A percentile compares a stretch with the other conserved stretches of the same genome.
These are phyloP conservation scores for Penicillium sp. DNA, from an alignment of 2,329 filamentous ascomycete genomes.

Conservation along the genomic window DNA sequence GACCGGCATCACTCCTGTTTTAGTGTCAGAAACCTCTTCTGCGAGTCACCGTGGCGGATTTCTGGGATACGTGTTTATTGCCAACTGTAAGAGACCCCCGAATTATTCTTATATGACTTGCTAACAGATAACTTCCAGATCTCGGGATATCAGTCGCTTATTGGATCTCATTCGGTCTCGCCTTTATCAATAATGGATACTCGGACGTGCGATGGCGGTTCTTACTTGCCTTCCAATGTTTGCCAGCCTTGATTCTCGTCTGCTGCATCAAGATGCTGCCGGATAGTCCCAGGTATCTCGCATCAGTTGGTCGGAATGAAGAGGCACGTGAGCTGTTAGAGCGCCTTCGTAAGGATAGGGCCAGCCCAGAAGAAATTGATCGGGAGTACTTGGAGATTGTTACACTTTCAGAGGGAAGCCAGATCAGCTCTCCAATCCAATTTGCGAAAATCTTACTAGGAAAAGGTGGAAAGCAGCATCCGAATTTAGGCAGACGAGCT, in stretches of 20 bases:
- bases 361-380: constrained; percentile 33
- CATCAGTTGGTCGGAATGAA: constrained; percentile 44
- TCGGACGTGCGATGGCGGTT: constrained; percentile 41
- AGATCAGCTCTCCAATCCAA: constrained; percentile 42
- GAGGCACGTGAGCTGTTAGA: constrained; percentile 55
- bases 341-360: constrained; percentile 28
- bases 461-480: constrained; percentile 30
- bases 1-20: constrained; percentile 55
- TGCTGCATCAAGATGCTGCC: constrained; percentile 37
- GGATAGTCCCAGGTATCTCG: constrained; percentile 38
- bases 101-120: neutral
- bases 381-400: constrained; percentile 42
- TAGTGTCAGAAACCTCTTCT: constrained; percentile 54
- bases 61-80: constrained; percentile 57
- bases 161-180: constrained; percentile 42
- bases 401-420: constrained; percentile 32
- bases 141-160: constrained; percentile 52
- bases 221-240: constrained; percentile 39
- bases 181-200: constrained; percentile 38
- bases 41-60: constrained; percentile 53
- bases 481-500: constrained; percentile 44
- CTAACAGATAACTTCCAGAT: constrained; percentile 32
- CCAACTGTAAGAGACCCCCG: constrained; percentile 45
- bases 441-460: constrained; percentile 46
- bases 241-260: constrained; percentile 34